Evolutionary conservation across 2,329 filamentous ascomycete species (phyloP), one percentile per base, ranked within the genome.

Genomic region (Zopfia rhizophila): DNA sequence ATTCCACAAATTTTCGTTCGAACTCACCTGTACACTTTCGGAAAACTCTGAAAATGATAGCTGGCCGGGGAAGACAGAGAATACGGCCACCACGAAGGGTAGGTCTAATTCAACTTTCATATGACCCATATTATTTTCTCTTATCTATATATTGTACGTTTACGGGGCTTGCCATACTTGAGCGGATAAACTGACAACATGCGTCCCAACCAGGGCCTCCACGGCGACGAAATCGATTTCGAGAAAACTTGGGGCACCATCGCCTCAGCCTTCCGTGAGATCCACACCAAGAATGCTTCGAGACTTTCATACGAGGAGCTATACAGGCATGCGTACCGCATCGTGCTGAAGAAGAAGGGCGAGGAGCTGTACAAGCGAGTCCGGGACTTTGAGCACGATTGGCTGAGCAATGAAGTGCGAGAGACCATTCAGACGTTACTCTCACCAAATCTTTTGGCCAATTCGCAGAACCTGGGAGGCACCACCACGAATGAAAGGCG

Each of bases 291-390:
- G 70, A 94, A 96, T 69, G 91, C 91, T 49, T 95, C 91, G 7
- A 81, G 82, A 12, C 83, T 99, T 2, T 96, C 92, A 1, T 99
- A 97, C 75, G 94, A 99, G 72, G 89, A 96, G 64, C 83, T 99
- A 1, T 99, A 99, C 74, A 88, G 94, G 46, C 89, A 89, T 42
- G 90, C 91, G 4, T 99, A 99, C 75, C 93, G 94, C 70, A 90
- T 97, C 14, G 93, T 97, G 1, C 76, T 97, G 24, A 89, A 88
- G 72, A 95, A 93, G 75, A 88, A 91, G 58, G 92, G 92, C 18
- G 84, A 89, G 23, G 78, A 86, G 8, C 80, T 99, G 1, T 97
- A 97, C 72, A 82, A 88, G 4, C 81, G 83, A 7, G 91, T 97
- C 36, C 88, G 87, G 60, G 76, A 85, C 2, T 91, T 96, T 43